These are phyloP conservation scores for Kwoniella mangroviensis DNA, from an alignment of 768 basidiomycete genomes.

Conservation along the genomic window DNA sequence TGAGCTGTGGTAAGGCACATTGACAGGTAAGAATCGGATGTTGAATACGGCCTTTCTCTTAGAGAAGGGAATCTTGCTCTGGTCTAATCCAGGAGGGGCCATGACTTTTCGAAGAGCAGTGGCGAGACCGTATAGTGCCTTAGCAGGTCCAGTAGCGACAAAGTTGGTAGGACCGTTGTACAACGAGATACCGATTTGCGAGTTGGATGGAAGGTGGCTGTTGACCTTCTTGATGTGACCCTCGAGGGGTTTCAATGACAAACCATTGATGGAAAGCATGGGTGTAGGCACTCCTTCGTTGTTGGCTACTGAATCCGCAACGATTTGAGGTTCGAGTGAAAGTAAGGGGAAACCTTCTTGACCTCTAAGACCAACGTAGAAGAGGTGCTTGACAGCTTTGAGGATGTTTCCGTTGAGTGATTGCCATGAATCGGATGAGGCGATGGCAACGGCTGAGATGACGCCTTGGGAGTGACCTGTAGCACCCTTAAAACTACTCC, in stretches of 20 bases:
- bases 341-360: slow-evolving; percentile 93
- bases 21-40: slow-evolving; percentile 90
- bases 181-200: slow-evolving; percentile 82
- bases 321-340: slow-evolving; percentile 82
- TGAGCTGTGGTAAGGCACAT: slow-evolving; percentile 91
- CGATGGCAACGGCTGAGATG: slow-evolving; percentile 86
- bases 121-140: slow-evolving; percentile 90
- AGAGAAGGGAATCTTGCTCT: slow-evolving; percentile 88
- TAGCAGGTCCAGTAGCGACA: slow-evolving; percentile 89
- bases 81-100: slow-evolving; percentile 83
- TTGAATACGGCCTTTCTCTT: slow-evolving; percentile 93
- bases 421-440: slow-evolving; percentile 75
- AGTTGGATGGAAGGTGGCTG: slow-evolving; percentile 75
- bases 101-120: slow-evolving; percentile 86
- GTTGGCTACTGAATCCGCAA: slow-evolving; percentile 84
- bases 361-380: slow-evolving; percentile 89
- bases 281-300: slow-evolving; percentile 92
- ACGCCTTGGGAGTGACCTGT: slow-evolving; percentile 99
- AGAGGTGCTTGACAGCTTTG: slow-evolving; percentile 89
- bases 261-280: slow-evolving; percentile 89
- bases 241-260: slow-evolving; percentile 72
- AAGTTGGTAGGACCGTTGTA: slow-evolving; percentile 89
- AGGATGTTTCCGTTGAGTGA: slow-evolving; percentile 74
- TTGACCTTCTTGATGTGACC: slow-evolving; percentile 85
- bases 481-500: slow-evolving; percentile 74